Percentiles rank a stretch among this genome's conserved stretches.
These are phyloP conservation scores for Aspergillus cejpii DNA, from an alignment of 2,329 filamentous ascomycete species.

Conservation along the genomic window DNA sequence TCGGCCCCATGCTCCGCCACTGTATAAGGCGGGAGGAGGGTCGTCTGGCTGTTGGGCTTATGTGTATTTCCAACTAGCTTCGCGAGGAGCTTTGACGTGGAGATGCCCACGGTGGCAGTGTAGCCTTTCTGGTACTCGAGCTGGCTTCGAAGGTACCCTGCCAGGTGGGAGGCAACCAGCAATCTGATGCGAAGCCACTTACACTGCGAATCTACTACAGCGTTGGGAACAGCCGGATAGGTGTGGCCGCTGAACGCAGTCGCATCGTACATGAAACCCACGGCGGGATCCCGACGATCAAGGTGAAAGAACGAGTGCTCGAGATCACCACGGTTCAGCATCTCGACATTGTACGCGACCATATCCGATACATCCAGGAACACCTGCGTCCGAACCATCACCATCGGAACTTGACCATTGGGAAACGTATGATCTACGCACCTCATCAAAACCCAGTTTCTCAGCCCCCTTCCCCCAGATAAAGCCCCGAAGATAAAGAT, in stretches of 20 bases:
- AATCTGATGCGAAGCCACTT: slow-evolving; percentile 52
- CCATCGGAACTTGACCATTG: no score
- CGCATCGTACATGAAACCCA: slow-evolving; percentile 76
- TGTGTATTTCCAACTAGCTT: slow-evolving; percentile 79
- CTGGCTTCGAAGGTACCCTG: slow-evolving; percentile 62
- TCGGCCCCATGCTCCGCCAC: slow-evolving; percentile 16
- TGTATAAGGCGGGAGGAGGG: slow-evolving; percentile 61
- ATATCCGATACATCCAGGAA: slow-evolving; percentile 81
- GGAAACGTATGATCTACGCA: slow-evolving; percentile 37
- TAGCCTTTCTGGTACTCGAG: slow-evolving; percentile 73
- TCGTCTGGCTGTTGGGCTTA: slow-evolving; percentile 84
- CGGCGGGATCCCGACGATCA: slow-evolving; percentile 62
- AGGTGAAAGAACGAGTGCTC: slow-evolving; percentile 72
- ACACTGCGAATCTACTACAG: slow-evolving; percentile 2
- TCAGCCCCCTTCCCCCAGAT: slow-evolving; percentile 76
- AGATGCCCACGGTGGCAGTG: slow-evolving; percentile 79
- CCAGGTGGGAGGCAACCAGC: slow-evolving; percentile 73
- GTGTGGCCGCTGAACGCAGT: slow-evolving; percentile 59
- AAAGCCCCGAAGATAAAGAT: slow-evolving; percentile 62
- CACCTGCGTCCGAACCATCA: slow-evolving; percentile 37
- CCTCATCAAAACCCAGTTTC: slow-evolving; percentile 83
- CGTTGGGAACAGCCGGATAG: slow-evolving; percentile 40
- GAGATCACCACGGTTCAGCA: slow-evolving; percentile 62
- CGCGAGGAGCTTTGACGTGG: slow-evolving; percentile 76
- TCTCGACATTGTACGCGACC: slow-evolving; percentile 68